Conservation (phyloP, 306 rosid genomes). For the Acacia confusa region DNA sequence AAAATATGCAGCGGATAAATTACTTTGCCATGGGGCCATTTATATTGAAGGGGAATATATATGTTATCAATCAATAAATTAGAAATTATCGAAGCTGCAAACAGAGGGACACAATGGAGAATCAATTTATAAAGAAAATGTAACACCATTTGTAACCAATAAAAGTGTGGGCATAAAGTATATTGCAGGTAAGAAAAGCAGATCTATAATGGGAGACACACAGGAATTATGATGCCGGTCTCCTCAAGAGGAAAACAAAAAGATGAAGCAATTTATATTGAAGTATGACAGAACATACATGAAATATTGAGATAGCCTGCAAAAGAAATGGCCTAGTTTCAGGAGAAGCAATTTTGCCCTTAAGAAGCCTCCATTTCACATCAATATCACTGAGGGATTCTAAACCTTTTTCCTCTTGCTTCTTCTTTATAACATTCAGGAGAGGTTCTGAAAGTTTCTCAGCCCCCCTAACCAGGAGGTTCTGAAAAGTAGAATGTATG, state of each 20-base stretch:
- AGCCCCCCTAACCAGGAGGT: slow-evolving; percentile 60
- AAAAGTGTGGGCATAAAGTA: neutral
- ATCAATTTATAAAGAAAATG: slow-evolving; percentile 17
- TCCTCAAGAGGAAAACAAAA: slow-evolving; percentile 1
- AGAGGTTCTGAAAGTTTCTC: slow-evolving; percentile 81
- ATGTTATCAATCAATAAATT: slow-evolving; percentile 19
- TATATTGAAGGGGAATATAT: slow-evolving; percentile 24
- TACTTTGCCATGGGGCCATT: slow-evolving; percentile 13
- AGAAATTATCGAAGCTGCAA: slow-evolving; percentile 9
- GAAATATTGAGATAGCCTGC: slow-evolving; percentile 85
- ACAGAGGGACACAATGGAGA: slow-evolving; percentile 23
- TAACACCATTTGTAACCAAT: slow-evolving; percentile 1
- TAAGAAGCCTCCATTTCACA: slow-evolving; percentile 86
- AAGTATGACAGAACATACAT: slow-evolving; percentile 48
- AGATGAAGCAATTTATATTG: slow-evolving; percentile 19
- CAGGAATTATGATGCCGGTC: slow-evolving; percentile 19
- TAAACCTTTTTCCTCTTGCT: slow-evolving; percentile 61
- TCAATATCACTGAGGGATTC: slow-evolving; percentile 59
- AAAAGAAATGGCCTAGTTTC: slow-evolving; percentile 84
- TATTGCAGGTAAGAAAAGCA: slow-evolving; percentile 6
- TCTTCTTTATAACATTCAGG: slow-evolving; percentile 67
- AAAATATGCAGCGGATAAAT: slow-evolving; percentile 2
- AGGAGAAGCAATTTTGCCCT: slow-evolving; percentile 82
- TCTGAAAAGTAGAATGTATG: slow-evolving; percentile 75
- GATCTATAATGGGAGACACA: slow-evolving; percentile 28